A percentile compares a stretch with the other conserved stretches of the same genome.
These are phyloP conservation scores for Dictyostelium purpureum DNA, from an alignment of 78 protist genomes.

Conservation along the genomic window DNA sequence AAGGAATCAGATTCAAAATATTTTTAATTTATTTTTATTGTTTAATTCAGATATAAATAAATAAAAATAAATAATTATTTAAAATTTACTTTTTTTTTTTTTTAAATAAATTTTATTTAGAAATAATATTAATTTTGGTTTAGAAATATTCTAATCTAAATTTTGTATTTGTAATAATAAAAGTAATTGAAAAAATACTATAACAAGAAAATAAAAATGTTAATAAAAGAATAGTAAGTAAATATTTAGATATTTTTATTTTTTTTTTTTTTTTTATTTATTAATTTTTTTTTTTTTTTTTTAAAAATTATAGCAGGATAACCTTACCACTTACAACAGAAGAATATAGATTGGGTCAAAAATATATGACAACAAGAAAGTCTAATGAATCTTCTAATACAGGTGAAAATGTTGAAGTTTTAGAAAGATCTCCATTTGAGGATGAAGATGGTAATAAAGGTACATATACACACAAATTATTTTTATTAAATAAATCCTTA, in stretches of 20 bases:
- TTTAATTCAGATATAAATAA: too few relatives aligned
- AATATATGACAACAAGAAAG: conserved; percentile 16
- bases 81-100: too few relatives aligned
- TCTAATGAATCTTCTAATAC: conserved; percentile 15
- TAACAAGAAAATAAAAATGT: not conserved
- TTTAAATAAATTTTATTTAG: too few relatives aligned
- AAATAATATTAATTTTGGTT: too few relatives aligned
- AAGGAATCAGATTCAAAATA: too few relatives aligned
- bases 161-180: too few relatives aligned
- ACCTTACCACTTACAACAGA: conserved; percentile 57
- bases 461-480: conserved; percentile 47
- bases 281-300: not conserved
- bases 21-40: too few relatives aligned
- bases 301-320: conserved; percentile 31
- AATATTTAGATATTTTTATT: not conserved
- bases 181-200: too few relatives aligned
- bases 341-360: conserved; percentile 46
- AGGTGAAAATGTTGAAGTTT: conserved; percentile 37
- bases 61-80: too few relatives aligned
- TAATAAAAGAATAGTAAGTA: conserved; percentile 29
- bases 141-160: too few relatives aligned
- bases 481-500: conserved; percentile 26
- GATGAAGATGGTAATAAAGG: conserved; percentile 45
- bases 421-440: conserved; percentile 15
- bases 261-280: too few relatives aligned